Evolutionary conservation across 768 basidiomycete species (phyloP).

Genomic region (Kwoniella sp.): DNA sequence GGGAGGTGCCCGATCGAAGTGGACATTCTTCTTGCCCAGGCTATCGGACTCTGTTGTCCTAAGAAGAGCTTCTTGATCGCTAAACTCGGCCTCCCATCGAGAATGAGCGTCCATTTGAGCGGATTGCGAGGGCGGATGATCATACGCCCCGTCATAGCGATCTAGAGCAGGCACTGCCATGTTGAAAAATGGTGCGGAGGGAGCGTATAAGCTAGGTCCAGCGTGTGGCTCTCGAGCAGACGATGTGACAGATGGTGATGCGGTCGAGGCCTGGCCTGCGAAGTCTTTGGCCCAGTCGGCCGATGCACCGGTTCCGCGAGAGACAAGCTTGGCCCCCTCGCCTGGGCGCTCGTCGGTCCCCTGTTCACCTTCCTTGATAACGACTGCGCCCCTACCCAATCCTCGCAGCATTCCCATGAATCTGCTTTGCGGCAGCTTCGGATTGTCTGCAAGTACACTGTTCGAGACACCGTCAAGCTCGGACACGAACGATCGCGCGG

Average conservation of each 20-base stretch:
- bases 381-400: constrained; percentile 16
- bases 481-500: constrained; percentile 19
- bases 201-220: no score
- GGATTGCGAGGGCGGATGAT: neutral
- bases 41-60: constrained; percentile 7
- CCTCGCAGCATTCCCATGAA: constrained; percentile 27
- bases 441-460: constrained; percentile 14
- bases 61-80: constrained; percentile 33
- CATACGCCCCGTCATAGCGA: neutral
- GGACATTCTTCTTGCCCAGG: constrained; percentile 25
- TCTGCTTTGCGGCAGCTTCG: constrained; percentile 32
- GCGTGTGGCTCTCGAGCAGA: no score
- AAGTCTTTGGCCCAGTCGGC: constrained; percentile 26
- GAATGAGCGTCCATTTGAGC: neutral
- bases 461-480: constrained; percentile 1
- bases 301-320: neutral
- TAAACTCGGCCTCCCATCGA: constrained; percentile 9
- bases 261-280: neutral
- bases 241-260: no score
- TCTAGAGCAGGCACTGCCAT: neutral
- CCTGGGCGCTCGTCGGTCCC: constrained; percentile 18
- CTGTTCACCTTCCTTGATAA: constrained; percentile 22
- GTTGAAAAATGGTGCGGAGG: no score
- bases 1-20: constrained; percentile 19
- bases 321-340: constrained; percentile 22